phyloP scores from a whole-genome alignment of 306 rosid genomes.

The Rosa multiflora region DNA sequence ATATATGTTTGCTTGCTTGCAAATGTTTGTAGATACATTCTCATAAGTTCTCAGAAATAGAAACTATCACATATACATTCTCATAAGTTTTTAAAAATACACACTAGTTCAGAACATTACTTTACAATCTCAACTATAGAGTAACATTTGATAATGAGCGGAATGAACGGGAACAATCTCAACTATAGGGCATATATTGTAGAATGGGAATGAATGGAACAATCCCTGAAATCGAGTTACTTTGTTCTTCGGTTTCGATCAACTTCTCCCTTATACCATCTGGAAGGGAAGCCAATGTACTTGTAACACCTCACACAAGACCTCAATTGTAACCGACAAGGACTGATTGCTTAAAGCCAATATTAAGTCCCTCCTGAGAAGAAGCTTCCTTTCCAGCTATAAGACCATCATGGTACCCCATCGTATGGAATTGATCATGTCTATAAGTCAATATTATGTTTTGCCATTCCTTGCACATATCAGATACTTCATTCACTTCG shows the following conservation, averaged over 20 bases:
- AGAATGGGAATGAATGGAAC: slow-evolving; percentile 60
- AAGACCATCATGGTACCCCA: slow-evolving; percentile 83
- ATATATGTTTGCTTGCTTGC: no score
- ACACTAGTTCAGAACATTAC: no score
- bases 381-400: slow-evolving; percentile 78
- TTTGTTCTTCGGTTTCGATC: slow-evolving; percentile 48
- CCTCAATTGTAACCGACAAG: slow-evolving; percentile 67
- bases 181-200: slow-evolving; percentile 53
- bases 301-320: slow-evolving; percentile 76
- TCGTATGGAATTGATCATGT: slow-evolving; percentile 14
- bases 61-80: no score
- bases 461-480: no score
- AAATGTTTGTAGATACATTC: no score
- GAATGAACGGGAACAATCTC: no score
- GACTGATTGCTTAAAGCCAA: slow-evolving; percentile 73
- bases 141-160: no score
- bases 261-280: slow-evolving; percentile 58
- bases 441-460: no score
- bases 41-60: no score
- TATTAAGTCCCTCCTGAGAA: slow-evolving; percentile 81
- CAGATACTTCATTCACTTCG: no score
- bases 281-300: slow-evolving; percentile 72
- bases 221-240: slow-evolving; percentile 46
- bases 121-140: no score
- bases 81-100: no score